Conservation (phyloP, 116 monocot genomes). For the Cymodocea nodosa region DNA sequence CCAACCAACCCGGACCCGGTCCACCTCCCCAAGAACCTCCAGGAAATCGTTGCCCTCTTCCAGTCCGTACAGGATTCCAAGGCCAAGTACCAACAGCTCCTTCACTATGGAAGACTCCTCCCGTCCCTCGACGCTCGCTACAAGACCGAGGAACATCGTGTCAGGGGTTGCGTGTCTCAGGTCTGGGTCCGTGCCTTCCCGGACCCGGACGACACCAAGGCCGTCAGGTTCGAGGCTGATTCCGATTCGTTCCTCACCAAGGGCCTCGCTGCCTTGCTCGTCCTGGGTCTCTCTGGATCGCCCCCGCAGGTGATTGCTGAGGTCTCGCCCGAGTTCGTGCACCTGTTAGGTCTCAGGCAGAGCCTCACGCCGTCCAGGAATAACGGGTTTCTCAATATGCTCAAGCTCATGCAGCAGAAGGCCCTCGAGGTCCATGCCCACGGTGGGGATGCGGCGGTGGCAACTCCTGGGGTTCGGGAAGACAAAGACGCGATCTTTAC, state of each 20-base stretch:
- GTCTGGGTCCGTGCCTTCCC: conserved; percentile 86
- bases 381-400: conserved; percentile 86
- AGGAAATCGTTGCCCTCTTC: conserved; percentile 65
- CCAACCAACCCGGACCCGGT: not conserved
- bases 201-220: conserved; percentile 28
- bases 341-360: conserved; percentile 60
- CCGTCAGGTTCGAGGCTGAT: conserved; percentile 71
- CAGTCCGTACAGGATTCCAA: conserved; percentile 76
- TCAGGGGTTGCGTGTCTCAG: conserved; percentile 83
- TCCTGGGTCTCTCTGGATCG: conserved; percentile 52
- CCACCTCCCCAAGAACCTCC: conserved; percentile 53
- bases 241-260: conserved; percentile 73
- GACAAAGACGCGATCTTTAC: conserved; percentile 5
- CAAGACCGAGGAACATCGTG: conserved; percentile 61
- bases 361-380: conserved; percentile 77
- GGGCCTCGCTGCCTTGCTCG: conserved; percentile 71
- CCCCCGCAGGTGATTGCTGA: conserved; percentile 21
- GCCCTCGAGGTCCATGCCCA: conserved; percentile 26
- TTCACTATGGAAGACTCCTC: conserved; percentile 55
- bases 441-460: not conserved
- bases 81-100: conserved; percentile 93
- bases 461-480: not conserved
- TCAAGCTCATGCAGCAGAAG: conserved; percentile 75
- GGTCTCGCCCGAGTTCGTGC: conserved; percentile 54
- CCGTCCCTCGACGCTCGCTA: conserved; percentile 46